phyloP scores from a whole-genome alignment of 2,329 filamentous ascomycete species.

The Penicillium vulpinum region DNA sequence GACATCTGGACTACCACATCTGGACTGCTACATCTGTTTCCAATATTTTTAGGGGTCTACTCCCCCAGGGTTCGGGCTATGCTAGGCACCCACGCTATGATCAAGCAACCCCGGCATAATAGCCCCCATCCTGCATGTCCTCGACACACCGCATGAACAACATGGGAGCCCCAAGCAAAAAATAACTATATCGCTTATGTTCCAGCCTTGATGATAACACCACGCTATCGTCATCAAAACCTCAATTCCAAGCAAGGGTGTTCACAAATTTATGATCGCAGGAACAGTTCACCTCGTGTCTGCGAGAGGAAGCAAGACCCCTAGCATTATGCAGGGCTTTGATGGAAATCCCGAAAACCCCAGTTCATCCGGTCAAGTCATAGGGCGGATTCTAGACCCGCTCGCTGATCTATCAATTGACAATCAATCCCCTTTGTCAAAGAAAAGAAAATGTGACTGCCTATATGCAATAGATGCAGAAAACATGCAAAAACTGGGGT shows the following conservation, averaged over 20 bases:
- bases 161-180: not conserved
- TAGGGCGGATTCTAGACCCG: not conserved
- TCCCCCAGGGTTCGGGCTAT: not conserved
- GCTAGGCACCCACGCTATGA: not conserved
- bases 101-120: not conserved
- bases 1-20: not conserved
- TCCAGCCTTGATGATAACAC: not conserved
- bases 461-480: conserved; percentile 22
- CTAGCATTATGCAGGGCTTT: conserved; percentile 8
- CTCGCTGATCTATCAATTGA: not conserved
- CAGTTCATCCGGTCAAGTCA: not conserved
- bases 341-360: not conserved
- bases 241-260: conserved; percentile 19
- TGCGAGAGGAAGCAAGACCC: conserved; percentile 16
- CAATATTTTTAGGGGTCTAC: not conserved
- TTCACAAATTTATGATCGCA: conserved; percentile 2
- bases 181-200: not conserved
- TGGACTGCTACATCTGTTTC: too few relatives aligned
- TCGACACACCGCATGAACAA: not conserved
- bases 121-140: not conserved
- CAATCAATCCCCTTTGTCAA: not conserved
- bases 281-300: conserved; percentile 16
- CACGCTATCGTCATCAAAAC: not conserved
- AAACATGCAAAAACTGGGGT: conserved; percentile 7
- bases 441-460: conserved; percentile 12